phyloP scores from a whole-genome alignment of 2,329 filamentous ascomycete species.

The Lachnellula subtilissima region DNA sequence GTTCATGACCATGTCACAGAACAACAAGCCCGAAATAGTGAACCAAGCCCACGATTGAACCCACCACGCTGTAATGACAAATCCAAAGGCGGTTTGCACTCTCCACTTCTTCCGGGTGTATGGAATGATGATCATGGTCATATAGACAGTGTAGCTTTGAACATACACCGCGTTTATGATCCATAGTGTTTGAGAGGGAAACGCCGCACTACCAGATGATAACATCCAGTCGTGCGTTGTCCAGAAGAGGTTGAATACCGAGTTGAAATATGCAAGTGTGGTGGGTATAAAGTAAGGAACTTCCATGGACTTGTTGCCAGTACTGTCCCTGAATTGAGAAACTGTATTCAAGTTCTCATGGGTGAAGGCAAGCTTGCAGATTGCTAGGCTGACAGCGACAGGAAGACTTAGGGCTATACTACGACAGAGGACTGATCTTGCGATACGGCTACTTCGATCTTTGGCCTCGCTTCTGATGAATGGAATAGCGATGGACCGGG shows the following conservation, averaged over 20 bases:
- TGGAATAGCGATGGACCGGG: slow-evolving; percentile 37
- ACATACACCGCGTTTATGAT: slow-evolving; percentile 40
- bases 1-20: slow-evolving; percentile 39
- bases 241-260: slow-evolving; percentile 44
- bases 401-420: slow-evolving; percentile 30
- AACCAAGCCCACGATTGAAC: slow-evolving; percentile 44
- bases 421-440: neutral
- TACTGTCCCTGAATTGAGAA: slow-evolving; percentile 35
- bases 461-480: slow-evolving; percentile 33
- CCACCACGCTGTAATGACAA: slow-evolving; percentile 43
- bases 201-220: slow-evolving; percentile 39
- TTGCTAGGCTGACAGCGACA: slow-evolving; percentile 38
- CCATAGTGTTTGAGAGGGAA: slow-evolving; percentile 43
- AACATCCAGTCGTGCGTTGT: slow-evolving; percentile 33
- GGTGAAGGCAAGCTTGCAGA: slow-evolving; percentile 38
- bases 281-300: slow-evolving; percentile 33
- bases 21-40: slow-evolving; percentile 37
- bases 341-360: slow-evolving; percentile 32
- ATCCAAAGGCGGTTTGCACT: slow-evolving; percentile 26
- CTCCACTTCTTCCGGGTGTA: slow-evolving; percentile 19
- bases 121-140: slow-evolving; percentile 42
- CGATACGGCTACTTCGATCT: neutral
- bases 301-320: slow-evolving; percentile 36
- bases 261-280: slow-evolving; percentile 41
- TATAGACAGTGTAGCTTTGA: slow-evolving; percentile 44